Evolutionary conservation across 106 monocot genomes (phyloP), one percentile per base, ranked within the genome.

Genomic region (Triglochin maritima): DNA sequence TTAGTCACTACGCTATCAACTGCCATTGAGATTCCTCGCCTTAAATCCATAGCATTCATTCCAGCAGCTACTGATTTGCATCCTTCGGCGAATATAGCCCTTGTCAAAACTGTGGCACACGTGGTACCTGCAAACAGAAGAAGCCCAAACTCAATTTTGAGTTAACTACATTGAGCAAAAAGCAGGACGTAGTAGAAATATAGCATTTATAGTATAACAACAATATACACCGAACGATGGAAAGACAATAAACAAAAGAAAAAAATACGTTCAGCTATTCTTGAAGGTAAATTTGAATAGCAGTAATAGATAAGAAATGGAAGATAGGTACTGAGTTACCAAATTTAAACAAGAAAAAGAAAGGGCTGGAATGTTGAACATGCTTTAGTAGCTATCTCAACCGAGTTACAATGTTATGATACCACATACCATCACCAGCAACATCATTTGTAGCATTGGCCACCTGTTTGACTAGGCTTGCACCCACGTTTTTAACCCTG

Each of bases 51-150:
- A 64, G 88, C 85, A 73, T 88, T 93, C 85, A 93, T 88, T 44
- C 93, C 93, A 82, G 93, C 93, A 17, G 93, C 93, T 17, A 93
- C 88, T 12, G 86, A 93, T 70, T 93, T 93, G 71, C 85, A 93
- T 7, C 93, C 93, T 79, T 93, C 93, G 29, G 92, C 47, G 49
- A 88, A 83, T 64, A 89, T 94, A 57, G 83, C 86, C 49, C 72
- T 77, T 9, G 84, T 82, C 65, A 89, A 81, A 45, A 88, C 72
- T 58, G 84, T 86, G 15, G 83, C 93, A 63, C 83, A 93, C 2
- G 88, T 93, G 46, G 88, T 88, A 75, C 93, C 88, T 89, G 74
- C 50, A 64, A 13, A 67, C 53, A 46, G 49, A 10, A 41, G 52
- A 17, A 51, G 3, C 5, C 7, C 8, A 52, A 3, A 47, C 12